Evolutionary conservation across 176 grass and related monocot genomes (phyloP).

Genomic region (Carex littledalei): DNA sequence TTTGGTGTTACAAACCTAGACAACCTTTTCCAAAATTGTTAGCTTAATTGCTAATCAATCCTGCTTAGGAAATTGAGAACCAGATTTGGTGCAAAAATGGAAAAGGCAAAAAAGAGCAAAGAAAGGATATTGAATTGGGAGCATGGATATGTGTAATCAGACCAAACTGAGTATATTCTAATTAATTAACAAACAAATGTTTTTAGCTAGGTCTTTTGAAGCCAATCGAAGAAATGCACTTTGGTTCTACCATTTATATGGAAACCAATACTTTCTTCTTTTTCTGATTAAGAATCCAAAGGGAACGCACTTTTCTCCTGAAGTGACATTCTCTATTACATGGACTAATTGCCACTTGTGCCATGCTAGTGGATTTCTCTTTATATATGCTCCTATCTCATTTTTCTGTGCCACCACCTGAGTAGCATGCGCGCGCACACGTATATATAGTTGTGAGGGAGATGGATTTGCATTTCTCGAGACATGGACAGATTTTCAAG

Average conservation of each 20-base stretch:
- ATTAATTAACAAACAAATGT: background rate
- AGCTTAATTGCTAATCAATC: conserved; percentile 22
- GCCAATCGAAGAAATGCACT: background rate
- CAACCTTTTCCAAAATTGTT: conserved; percentile 24
- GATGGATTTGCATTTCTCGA: no score
- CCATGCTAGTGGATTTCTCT: conserved; percentile 18
- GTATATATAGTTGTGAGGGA: no score
- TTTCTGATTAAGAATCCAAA: conserved; percentile 21
- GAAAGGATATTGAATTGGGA: background rate
- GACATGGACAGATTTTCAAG: no score
- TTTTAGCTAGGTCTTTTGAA: background rate
- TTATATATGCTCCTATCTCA: conserved; percentile 18
- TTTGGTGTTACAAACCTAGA: background rate
- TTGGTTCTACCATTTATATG: background rate
- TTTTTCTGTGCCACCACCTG: background rate
- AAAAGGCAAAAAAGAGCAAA: conserved; percentile 11
- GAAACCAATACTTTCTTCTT: background rate
- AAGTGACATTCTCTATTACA: conserved; percentile 25
- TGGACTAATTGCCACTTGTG: conserved; percentile 5
- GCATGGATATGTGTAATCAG: conserved; percentile 8
- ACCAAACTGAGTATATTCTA: conserved; percentile 8
- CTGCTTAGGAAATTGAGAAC: conserved; percentile 22
- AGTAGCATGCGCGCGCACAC: background rate
- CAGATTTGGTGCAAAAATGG: conserved; percentile 14
- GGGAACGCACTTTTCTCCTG: conserved; percentile 12